phyloP scores from a whole-genome alignment of 73 alveolate species.

The Paramecium sonneborni region DNA sequence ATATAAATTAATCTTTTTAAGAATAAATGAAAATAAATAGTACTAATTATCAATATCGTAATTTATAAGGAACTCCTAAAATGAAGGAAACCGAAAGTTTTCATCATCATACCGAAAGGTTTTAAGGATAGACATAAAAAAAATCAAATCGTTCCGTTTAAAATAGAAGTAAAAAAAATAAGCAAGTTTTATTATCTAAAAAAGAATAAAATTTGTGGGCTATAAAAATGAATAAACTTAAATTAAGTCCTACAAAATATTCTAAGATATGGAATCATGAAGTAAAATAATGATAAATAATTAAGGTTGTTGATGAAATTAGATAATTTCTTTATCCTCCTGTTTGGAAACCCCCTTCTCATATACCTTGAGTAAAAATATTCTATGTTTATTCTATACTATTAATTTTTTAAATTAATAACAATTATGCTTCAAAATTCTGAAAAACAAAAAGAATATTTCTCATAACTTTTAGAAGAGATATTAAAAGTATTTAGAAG shows the following conservation, averaged over 20 bases:
- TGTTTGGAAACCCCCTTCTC: conserved; percentile 36
- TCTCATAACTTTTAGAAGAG: background rate
- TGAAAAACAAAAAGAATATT: background rate
- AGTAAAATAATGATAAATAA: background rate
- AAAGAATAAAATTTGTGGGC: background rate
- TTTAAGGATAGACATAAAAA: background rate
- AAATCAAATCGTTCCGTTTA: background rate
- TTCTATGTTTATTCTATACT: background rate
- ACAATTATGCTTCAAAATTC: background rate
- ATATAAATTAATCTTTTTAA: background rate
- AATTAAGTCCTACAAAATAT: conserved; percentile 4
- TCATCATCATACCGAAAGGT: background rate
- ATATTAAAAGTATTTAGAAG: background rate
- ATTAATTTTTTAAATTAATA: background rate
- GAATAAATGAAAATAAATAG: background rate
- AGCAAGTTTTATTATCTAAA: background rate
- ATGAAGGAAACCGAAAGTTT: too few species aligned
- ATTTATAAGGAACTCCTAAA: background rate
- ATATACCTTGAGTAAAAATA: background rate
- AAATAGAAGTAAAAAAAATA: conserved; percentile 8
- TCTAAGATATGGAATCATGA: conserved; percentile 10
- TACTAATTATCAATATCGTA: background rate
- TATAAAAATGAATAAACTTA: conserved; percentile 14
- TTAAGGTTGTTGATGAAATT: background rate
- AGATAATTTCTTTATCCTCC: conserved; percentile 33